phyloP scores from a whole-genome alignment of 768 basidiomycete genomes.

The Mycena rebaudengoi region DNA sequence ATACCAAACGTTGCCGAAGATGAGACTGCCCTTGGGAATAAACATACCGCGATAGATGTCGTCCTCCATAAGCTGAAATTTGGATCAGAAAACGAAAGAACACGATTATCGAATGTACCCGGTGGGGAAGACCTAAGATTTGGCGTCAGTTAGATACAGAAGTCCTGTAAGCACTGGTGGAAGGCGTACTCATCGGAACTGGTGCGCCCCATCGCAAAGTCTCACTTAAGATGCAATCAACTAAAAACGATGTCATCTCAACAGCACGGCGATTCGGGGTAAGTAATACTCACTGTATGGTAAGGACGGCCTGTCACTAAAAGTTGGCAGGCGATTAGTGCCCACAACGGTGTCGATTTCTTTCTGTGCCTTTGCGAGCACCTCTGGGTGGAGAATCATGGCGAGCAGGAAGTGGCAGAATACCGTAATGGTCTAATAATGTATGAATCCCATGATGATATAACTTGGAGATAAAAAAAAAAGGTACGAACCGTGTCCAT shows the following conservation, averaged over 20 bases:
- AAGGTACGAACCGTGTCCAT: conserved; percentile 63
- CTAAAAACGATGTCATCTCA: conserved; percentile 24
- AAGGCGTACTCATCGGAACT: conserved; percentile 62
- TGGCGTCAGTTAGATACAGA: neutral
- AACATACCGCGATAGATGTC: conserved; percentile 66
- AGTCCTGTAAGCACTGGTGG: too few species aligned
- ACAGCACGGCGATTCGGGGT: neutral
- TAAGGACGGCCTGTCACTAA: conserved; percentile 61
- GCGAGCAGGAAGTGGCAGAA: conserved; percentile 71
- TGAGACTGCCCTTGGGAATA: conserved; percentile 69
- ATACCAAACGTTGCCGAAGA: conserved; percentile 73
- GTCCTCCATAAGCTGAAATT: too few species aligned
- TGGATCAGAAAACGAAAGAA: too few species aligned
- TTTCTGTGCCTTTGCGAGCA: conserved; percentile 63
- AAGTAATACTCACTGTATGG: conserved; percentile 56
- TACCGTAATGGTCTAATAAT: conserved; percentile 59
- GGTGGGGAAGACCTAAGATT: conserved; percentile 65
- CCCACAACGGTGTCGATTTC: conserved; percentile 74
- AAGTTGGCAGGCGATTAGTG: conserved; percentile 62
- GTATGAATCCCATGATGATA: conserved; percentile 7
- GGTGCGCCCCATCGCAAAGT: conserved; percentile 62
- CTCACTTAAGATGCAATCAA: conserved; percentile 66
- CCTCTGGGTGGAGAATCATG: conserved; percentile 69
- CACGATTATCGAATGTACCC: too few species aligned
- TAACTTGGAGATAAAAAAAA: neutral